These are phyloP conservation scores for Dactylis glomerata DNA, from an alignment of 176 grass and related monocot genomes.

Conservation along the genomic window DNA sequence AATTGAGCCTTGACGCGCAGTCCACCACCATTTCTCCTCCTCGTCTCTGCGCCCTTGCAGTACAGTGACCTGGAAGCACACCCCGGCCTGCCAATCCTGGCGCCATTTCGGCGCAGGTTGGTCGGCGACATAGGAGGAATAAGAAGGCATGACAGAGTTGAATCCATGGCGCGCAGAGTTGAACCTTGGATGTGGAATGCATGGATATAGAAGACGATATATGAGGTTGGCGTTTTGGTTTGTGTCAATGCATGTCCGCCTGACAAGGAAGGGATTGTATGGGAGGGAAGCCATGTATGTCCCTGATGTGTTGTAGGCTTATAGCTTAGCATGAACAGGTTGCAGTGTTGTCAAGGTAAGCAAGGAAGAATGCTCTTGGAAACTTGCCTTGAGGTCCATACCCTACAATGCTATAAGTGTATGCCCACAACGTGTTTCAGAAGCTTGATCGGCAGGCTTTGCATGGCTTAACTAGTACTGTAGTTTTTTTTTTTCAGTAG, in stretches of 20 bases:
- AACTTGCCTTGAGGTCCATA: slow-evolving; percentile 17
- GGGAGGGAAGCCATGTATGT: slow-evolving; percentile 43
- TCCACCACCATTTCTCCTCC: neutral
- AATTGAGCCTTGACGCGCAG: slow-evolving; percentile 5
- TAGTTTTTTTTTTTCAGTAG: no score
- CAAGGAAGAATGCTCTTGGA: slow-evolving; percentile 41
- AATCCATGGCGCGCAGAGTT: neutral
- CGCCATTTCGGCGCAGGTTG: neutral
- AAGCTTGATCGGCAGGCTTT: neutral
- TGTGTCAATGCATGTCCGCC: neutral
- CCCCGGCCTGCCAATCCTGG: neutral
- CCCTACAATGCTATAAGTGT: neutral
- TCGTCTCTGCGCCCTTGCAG: neutral
- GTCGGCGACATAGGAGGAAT: neutral
- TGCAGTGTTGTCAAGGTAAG: slow-evolving; percentile 40
- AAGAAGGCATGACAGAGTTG: neutral
- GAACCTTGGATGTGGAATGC: neutral
- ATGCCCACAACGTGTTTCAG: neutral
- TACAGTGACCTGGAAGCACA: neutral
- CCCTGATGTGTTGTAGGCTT: neutral
- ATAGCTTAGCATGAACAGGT: neutral
- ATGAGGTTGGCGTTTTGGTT: slow-evolving; percentile 24
- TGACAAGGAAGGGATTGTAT: slow-evolving; percentile 76
- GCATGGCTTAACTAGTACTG: neutral
- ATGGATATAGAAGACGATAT: neutral